A percentile compares a stretch with the other conserved stretches of the same genome.
phyloP scores from a whole-genome alignment of 2,329 filamentous ascomycete genomes.

The Neonectria punicea region DNA sequence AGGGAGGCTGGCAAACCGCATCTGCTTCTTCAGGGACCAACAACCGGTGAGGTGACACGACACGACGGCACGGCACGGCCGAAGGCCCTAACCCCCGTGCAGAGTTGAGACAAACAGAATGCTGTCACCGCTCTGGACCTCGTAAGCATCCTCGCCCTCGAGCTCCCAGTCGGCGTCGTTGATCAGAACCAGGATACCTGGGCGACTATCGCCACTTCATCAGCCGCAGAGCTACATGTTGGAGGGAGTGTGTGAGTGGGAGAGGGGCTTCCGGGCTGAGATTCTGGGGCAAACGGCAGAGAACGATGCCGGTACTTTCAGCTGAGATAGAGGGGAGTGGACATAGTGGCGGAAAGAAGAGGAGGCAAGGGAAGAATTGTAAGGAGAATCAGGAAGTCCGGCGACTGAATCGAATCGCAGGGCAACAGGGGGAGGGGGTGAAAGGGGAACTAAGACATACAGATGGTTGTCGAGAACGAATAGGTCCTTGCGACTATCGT shows the following conservation, averaged over 20 bases:
- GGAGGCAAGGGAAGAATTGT: slow-evolving; percentile 10
- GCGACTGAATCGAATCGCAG: slow-evolving; percentile 7
- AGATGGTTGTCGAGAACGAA: slow-evolving; percentile 90
- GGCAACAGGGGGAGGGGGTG: slow-evolving; percentile 6
- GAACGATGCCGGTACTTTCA: slow-evolving; percentile 26
- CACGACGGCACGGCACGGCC: slow-evolving; percentile 5
- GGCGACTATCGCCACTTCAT: slow-evolving; percentile 70
- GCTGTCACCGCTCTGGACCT: slow-evolving; percentile 83
- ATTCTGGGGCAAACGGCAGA: slow-evolving; percentile 14
- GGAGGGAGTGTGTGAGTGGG: slow-evolving; percentile 8
- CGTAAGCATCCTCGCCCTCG: slow-evolving; percentile 92
- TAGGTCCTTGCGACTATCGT: slow-evolving; percentile 84
- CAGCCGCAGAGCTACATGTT: slow-evolving; percentile 36
- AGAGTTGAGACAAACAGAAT: slow-evolving; percentile 97
- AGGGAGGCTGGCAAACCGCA: slow-evolving; percentile 32
- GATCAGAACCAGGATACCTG: slow-evolving; percentile 94
- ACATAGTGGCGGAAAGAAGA: slow-evolving; percentile 23
- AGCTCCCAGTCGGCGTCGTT: slow-evolving; percentile 99
- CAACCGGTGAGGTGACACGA: slow-evolving; percentile 18
- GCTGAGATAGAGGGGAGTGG: slow-evolving; percentile 34
- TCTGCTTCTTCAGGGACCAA: slow-evolving; percentile 31
- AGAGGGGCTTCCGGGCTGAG: slow-evolving; percentile 9
- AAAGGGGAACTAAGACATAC: slow-evolving; percentile 65
- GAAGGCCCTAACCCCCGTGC: slow-evolving; percentile 78
- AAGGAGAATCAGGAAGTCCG: not conserved